phyloP scores from a whole-genome alignment of 148 eudicot genomes.

The Persicaria maculosa region DNA sequence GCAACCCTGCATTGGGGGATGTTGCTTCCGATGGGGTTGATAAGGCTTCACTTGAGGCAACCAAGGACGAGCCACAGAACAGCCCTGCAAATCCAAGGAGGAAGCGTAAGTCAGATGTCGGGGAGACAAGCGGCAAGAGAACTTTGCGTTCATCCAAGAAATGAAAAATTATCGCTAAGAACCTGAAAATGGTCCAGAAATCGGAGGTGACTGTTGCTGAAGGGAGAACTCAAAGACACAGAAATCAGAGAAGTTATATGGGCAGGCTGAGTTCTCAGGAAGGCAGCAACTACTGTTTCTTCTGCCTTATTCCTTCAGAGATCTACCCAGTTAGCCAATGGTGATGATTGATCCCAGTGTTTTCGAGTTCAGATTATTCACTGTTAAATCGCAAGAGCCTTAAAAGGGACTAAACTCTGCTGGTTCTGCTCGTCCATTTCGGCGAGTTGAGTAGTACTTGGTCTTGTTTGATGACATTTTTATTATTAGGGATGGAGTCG shows the following conservation, averaged over 20 bases:
- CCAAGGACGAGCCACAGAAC: background rate
- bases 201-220: background rate
- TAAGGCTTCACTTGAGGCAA: background rate
- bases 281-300: background rate
- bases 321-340: too few species aligned
- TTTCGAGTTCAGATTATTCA: background rate
- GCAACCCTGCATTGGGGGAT: background rate
- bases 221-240: background rate
- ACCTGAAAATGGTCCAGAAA: background rate
- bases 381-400: background rate
- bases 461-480: background rate
- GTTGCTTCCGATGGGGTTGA: background rate
- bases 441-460: too few species aligned
- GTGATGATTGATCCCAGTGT: background rate
- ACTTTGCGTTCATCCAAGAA: background rate
- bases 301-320: too few species aligned
- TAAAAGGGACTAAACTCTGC: background rate
- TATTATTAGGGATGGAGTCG: too few species aligned
- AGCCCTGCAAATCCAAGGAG: background rate
- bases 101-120: background rate
- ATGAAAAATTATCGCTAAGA: background rate
- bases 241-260: background rate
- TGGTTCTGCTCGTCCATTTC: too few species aligned
- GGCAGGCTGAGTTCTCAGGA: background rate
- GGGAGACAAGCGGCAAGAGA: background rate